Percentiles rank a stretch among this genome's conserved stretches.
Evolutionary conservation across 1,139 yeast species (phyloP).

Genomic region (Geotrichum histeridarum): DNA sequence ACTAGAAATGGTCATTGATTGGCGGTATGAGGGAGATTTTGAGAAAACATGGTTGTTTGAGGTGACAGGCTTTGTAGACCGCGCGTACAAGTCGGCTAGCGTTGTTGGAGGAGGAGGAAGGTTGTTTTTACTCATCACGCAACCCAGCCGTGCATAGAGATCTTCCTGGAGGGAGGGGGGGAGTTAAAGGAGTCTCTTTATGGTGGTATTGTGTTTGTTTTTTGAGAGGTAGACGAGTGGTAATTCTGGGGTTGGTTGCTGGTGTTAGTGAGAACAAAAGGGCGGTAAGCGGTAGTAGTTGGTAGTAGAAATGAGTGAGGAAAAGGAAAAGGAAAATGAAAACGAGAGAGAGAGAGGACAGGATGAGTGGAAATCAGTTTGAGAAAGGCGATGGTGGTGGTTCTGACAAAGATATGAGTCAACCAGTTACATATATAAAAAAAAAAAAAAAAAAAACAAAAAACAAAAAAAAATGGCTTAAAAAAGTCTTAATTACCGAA

Average conservation of each 20-base stretch:
- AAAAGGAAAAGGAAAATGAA: not conserved
- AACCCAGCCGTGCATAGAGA: not conserved
- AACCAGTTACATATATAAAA: not conserved
- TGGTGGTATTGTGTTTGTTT: too few species aligned
- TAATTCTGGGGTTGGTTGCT: not conserved
- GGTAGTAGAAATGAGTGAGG: too few species aligned
- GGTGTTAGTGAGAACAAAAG: not conserved
- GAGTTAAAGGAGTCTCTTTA: not conserved
- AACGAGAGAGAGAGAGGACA: too few species aligned
- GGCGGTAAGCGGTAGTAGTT: too few species aligned
- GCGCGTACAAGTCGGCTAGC: not conserved
- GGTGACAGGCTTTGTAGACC: not conserved
- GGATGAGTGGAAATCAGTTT: too few species aligned
- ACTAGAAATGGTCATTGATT: not conserved
- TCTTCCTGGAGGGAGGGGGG: not conserved
- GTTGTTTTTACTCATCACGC: conserved; percentile 7
- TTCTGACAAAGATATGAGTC: not conserved
- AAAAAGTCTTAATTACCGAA: not conserved
- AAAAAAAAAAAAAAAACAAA: not conserved
- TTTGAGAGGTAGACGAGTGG: not conserved
- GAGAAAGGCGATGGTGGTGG: too few species aligned
- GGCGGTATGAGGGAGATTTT: not conserved
- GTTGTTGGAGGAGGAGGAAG: not conserved
- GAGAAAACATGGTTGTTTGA: not conserved
- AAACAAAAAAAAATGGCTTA: not conserved